Evolutionary conservation across 805 yeast genomes (phyloP), one percentile per base, ranked within the genome.

Genomic region (Komagataella phaffii): DNA sequence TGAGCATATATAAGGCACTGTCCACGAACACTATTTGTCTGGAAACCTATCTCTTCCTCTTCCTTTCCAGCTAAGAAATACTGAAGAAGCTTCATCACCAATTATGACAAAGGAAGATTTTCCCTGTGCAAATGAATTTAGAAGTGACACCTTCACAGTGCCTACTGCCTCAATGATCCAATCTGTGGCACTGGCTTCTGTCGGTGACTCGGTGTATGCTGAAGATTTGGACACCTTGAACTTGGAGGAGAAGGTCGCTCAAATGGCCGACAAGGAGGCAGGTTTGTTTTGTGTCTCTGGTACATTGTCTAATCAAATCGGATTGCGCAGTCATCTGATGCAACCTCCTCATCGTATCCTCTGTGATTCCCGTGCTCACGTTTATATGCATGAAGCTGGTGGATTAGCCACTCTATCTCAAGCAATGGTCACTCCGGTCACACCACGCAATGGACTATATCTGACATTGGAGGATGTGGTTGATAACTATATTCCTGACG

Each of bases 111-210:
- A 21, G 45, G 40, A 30, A 30, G 40, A 24, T 10, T 46, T 44
- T 50, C 46, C 54, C 52, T 51, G 55, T 55, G 68, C 64, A 56
- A 77, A 77, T 62, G 83, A 79, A 57, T 73, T 79, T 58, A 72
- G 83, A 64, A 76, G 91, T 59, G 98, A 90, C 65, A 90, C 97
- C 1, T 88, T 88, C 75, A 89, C 96, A 3, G 85, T 86, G 10
- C 97, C 97, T 19, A 80, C 96, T 0, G 69, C 71, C 40, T 71
- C 77, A 45, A 88, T 89, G 91, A 63, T 85, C 17, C 73, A 76
- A 52, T 80, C 88, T 48, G 80, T 78, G 48, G 50, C 71, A 24
- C 57, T 63, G 5, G 77, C 86, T 24, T 68, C 90, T 1, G 73
- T 78, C 49, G 97, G 97, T 47, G 97, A 90, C 61, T 77, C 91